These are phyloP conservation scores for Irineochytrium annulatum DNA, from an alignment of 192 early-diverging fungal genomes.

Conservation along the genomic window DNA sequence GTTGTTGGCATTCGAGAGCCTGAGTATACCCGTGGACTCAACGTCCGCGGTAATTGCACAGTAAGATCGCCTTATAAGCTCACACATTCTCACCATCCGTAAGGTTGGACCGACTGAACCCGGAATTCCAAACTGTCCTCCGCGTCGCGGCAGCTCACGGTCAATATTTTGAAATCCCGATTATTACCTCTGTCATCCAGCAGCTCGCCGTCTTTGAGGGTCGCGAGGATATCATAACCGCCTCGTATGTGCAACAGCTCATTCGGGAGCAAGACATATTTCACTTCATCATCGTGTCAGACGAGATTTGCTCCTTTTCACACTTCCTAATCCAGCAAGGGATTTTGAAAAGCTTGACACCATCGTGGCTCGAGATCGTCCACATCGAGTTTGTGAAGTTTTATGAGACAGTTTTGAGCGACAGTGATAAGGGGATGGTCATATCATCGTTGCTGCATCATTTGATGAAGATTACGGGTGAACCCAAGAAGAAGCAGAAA, in stretches of 20 bases:
- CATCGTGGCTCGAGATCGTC: slow-evolving; percentile 14
- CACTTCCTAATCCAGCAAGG: slow-evolving; percentile 29
- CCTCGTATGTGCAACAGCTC: no score
- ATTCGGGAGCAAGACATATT: no score
- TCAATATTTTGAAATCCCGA: background rate
- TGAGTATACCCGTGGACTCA: no score
- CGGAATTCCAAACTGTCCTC: background rate
- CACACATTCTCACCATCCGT: no score
- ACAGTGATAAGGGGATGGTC: background rate
- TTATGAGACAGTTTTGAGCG: slow-evolving; percentile 12
- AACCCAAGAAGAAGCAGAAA: background rate
- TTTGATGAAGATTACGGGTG: background rate
- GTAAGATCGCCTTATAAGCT: no score
- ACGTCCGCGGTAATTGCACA: no score
- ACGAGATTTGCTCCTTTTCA: no score
- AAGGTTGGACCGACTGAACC: no score
- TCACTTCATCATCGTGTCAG: no score
- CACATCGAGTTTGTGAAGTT: slow-evolving; percentile 13
- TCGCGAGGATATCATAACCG: no score
- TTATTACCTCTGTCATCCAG: background rate
- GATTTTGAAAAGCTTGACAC: slow-evolving; percentile 20
- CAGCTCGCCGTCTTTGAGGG: no score
- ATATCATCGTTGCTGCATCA: background rate
- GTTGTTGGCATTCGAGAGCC: no score
- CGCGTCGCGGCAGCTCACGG: slow-evolving; percentile 1